Evolutionary conservation across 2,329 filamentous ascomycete species (phyloP), one percentile per base, ranked within the genome.

Genomic region (Colletotrichum paranaense): DNA sequence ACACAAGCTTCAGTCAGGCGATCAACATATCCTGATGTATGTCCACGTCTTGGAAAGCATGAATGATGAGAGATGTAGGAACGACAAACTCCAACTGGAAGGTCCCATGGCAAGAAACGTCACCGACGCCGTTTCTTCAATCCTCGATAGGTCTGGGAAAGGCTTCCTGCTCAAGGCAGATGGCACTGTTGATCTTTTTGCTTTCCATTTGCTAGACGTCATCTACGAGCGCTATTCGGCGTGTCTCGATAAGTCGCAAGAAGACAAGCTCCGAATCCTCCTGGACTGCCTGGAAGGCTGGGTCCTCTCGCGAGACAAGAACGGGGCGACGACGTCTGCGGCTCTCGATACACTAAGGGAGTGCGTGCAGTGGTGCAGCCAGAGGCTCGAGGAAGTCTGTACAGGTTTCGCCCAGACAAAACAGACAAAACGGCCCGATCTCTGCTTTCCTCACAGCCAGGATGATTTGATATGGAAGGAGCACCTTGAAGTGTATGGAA

Each of bases 311-410:
- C 9, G 9, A 14, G 9, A 14, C 35, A 1, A 8, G 28, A 26
- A 30, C 24, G 53, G 12, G 24, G 6, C 14, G 16, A 14, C 16
- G 5, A 3, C 22, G 16, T 16, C 9, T 24, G 7, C 16, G 30
- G 57, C 53, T 3, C 16, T 14, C 9, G 35, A 55, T 6, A 16
- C 28, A 3, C 57, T 68, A 2, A 32, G 9, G 22, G n/a, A 55
- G 14, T 69, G 67, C 26, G 26, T 24, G 11, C 30, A 35, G 49
- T 69, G 67, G 67, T 64, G 67, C 22, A n/a, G 57, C 24, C 24
- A 52, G 19, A 16, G 22, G 52, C 53, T 69, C 1, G 16, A n/a
- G 5, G 0, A 38, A 8, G 59, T 38, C 26, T 58, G n/a, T 1
- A 38, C 6, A 8, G 8, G 42, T 22, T 8, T n/a, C 8, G 52